Conservation (phyloP, 2,329 filamentous ascomycete genomes). For the Sarocladiaceae sp. region DNA sequence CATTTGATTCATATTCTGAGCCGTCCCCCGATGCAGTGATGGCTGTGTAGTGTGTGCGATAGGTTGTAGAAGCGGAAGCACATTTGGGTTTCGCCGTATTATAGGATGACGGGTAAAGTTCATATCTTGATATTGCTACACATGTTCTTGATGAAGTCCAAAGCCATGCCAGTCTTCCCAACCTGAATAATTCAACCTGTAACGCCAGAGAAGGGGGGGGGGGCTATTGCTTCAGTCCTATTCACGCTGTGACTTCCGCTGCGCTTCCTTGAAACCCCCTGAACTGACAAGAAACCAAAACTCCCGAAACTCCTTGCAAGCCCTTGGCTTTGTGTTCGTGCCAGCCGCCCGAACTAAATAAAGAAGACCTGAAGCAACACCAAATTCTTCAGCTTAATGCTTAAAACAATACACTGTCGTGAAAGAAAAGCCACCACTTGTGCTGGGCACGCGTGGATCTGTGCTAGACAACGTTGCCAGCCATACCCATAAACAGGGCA, state of each 20-base stretch:
- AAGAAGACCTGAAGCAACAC: not conserved
- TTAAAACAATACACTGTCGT: not conserved
- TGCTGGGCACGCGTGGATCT: no score
- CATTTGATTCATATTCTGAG: not conserved
- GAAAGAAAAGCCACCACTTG: not conserved
- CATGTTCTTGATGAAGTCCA: not conserved
- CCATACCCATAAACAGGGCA: constrained; percentile 91
- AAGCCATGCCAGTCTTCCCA: not conserved
- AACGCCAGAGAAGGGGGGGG: constrained; percentile 4
- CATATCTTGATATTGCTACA: not conserved
- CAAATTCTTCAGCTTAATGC: not conserved
- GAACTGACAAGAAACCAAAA: not conserved
- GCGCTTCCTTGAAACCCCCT: no score
- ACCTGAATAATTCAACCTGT: not conserved
- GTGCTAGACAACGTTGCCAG: constrained; percentile 69
- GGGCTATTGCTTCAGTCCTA: not conserved
- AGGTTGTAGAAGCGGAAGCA: no score
- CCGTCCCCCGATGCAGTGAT: not conserved
- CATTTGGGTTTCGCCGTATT: no score
- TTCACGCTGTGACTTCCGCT: not conserved
- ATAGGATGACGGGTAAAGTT: no score
- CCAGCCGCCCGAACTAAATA: no score
- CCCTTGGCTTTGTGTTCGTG: not conserved
- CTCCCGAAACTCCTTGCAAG: not conserved
- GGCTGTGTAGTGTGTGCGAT: not conserved